A percentile compares a stretch with the other conserved stretches of the same genome.
These are phyloP conservation scores for Mycena rebaudengoi DNA, from an alignment of 768 basidiomycete genomes.

Conservation along the genomic window DNA sequence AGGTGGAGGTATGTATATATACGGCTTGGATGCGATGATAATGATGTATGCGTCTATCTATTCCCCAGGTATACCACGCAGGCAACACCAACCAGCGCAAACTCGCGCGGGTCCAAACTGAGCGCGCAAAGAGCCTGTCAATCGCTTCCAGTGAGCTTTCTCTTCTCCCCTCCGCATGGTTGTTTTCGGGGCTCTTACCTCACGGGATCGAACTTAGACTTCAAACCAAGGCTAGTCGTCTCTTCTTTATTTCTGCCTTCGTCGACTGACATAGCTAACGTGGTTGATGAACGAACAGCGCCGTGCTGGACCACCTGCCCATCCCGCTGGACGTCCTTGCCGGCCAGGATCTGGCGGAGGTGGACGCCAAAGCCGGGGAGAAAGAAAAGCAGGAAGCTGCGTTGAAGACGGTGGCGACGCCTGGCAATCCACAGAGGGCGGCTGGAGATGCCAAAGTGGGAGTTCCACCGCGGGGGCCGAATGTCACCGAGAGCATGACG, in stretches of 20 bases:
- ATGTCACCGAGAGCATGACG: too few species aligned
- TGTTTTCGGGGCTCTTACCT: slow-evolving; percentile 5
- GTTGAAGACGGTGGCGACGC: not conserved
- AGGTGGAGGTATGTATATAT: not conserved
- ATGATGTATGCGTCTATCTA: not conserved
- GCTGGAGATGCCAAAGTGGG: too few species aligned
- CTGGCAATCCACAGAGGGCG: not conserved
- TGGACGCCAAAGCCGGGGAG: slow-evolving; percentile 36
- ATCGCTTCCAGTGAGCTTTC: slow-evolving; percentile 53
- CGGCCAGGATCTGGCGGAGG: slow-evolving; percentile 44
- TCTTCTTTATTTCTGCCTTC: slow-evolving; percentile 15
- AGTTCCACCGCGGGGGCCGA: too few species aligned
- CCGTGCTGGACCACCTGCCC: slow-evolving; percentile 39
- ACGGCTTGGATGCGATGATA: slow-evolving; percentile 30
- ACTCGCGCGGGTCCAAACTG: slow-evolving; percentile 44
- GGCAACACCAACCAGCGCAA: slow-evolving; percentile 27
- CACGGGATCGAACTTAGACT: slow-evolving; percentile 32
- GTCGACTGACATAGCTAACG: too few species aligned
- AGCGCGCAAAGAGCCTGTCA: slow-evolving; percentile 55
- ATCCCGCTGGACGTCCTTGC: slow-evolving; percentile 45
- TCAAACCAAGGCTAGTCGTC: slow-evolving; percentile 24
- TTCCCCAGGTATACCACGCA: not conserved
- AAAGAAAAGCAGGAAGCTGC: not conserved
- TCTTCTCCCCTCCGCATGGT: not conserved
- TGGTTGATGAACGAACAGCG: not conserved